Base-by-base conservation (phyloP, 192 early-diverging fungal genomes). In the Entomortierella parvispora region DNA sequence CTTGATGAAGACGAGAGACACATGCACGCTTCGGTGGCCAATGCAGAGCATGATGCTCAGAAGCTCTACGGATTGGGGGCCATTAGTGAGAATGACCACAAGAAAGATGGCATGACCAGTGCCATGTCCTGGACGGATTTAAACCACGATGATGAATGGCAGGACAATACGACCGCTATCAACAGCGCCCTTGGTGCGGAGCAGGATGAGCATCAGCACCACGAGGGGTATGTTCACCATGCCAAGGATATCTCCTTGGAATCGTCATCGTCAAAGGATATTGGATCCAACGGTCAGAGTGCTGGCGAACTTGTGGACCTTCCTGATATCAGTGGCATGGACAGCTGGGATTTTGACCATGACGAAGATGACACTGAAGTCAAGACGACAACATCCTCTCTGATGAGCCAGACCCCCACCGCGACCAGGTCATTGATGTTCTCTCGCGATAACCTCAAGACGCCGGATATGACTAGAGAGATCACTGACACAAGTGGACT, bases 341-440 rank as follows among this genome's bases (percentile, higher is more conserved):
- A 77, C 47, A 68, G 65, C 32, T 77, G 74, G 74, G 74, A 68
- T 55, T 77, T 68, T 64, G 74, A 64, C 15, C 60, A 64, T 14
- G 60, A 77, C 2, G 61, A 62, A 12, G 37, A 23, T 17, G 40
- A 51, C 20, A 20, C 9, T 17, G 55, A 51, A 4, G 2, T 62
- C 43, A 11, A 48, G 8, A 31, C 34, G 12, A 42, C 46, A 4
- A 46, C 46, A 32, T 34, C 34, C 33, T 63, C 25, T 4, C 23
- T 43, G 15, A 31, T 14, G 18, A 32, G 32, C 31, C 15, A 48
- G 6, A 57, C 56, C 4, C 15, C 32, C 15, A 6, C 42, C 5
- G 15, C 65, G 17, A 37, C 44, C 4, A 49, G 22, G 15, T 25
- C 56, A 40, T 17, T 40, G 1, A 58, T 33, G 54, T 20, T 56